Conservation (phyloP, 169 alveolate genomes). For the Theileria orientalis region DNA sequence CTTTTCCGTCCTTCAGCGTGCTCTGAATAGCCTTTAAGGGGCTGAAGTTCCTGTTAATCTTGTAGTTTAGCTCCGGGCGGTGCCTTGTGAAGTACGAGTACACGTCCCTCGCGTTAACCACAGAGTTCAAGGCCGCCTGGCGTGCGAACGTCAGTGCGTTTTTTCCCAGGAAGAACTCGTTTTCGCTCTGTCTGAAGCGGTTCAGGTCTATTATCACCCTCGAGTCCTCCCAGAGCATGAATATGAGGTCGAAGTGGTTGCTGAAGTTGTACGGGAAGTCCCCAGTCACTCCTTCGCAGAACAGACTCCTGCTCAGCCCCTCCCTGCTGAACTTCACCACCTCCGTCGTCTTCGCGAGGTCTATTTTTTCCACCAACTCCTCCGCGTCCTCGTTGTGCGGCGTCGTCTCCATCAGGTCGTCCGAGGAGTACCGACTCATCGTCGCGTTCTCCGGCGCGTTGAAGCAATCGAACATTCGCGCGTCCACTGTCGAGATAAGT, state of each 20-base stretch:
- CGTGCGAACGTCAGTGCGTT: background rate
- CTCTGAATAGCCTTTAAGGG: background rate
- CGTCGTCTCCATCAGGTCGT: background rate
- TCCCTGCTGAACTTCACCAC: background rate
- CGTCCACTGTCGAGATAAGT: constrained; percentile 20
- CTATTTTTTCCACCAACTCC: background rate
- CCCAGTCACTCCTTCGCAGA: background rate
- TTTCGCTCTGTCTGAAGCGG: background rate
- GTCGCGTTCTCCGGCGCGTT: background rate
- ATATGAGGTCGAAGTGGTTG: background rate
- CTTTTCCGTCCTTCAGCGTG: no score
- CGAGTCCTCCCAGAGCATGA: constrained; percentile 15
- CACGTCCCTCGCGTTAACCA: background rate
- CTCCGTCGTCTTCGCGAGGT: background rate
- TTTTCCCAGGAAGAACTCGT: background rate
- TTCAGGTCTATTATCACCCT: background rate
- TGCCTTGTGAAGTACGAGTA: background rate
- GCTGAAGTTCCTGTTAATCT: background rate
- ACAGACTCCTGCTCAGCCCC: background rate
- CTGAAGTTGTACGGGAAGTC: constrained; percentile 3
- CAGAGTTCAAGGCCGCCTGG: background rate
- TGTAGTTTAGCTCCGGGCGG: background rate
- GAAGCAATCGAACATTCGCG: constrained; percentile 26
- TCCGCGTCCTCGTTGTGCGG: background rate
- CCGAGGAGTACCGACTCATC: background rate